Conservation (phyloP, 169 alveolate genomes). For the Cryptosporidium meleagridis region DNA sequence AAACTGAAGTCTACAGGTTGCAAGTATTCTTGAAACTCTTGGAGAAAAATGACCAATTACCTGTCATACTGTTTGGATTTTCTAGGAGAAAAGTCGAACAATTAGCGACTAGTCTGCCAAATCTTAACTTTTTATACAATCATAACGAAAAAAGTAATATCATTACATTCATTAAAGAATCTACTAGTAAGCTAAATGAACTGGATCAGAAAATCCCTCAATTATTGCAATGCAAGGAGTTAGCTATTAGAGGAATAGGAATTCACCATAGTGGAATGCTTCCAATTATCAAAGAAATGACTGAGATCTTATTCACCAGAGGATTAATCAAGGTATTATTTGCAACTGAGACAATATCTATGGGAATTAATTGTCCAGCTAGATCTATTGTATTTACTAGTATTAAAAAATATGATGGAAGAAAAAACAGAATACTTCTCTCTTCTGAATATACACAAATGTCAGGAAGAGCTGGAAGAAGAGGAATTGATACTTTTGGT, state of each 20-base stretch:
- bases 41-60: conserved; percentile 89
- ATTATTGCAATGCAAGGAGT: conserved; percentile 83
- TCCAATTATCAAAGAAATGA: conserved; percentile 97
- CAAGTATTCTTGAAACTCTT: conserved; percentile 82
- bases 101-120: conserved; percentile 88
- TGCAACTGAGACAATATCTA: conserved; percentile 99
- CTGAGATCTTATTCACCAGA: conserved; percentile 95
- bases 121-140: conserved; percentile 83
- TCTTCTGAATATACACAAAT: conserved; percentile 98
- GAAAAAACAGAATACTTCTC: conserved; percentile 85
- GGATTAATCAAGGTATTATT: conserved; percentile 95
- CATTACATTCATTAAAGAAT: conserved; percentile 86
- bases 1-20: conserved; percentile 85
- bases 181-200: conserved; percentile 83
- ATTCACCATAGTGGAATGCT: conserved; percentile 98
- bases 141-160: conserved; percentile 87
- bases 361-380: conserved; percentile 99
- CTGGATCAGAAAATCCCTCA: conserved; percentile 92
- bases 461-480: conserved; percentile 99
- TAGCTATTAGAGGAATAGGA: conserved; percentile 95
- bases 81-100: conserved; percentile 92
- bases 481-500: conserved; percentile 97
- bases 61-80: conserved; percentile 95
- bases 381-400: conserved; percentile 96
- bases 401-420: conserved; percentile 93